Conservation (phyloP, 192 early-diverging fungal species). For the Backusella mclennaniae region DNA sequence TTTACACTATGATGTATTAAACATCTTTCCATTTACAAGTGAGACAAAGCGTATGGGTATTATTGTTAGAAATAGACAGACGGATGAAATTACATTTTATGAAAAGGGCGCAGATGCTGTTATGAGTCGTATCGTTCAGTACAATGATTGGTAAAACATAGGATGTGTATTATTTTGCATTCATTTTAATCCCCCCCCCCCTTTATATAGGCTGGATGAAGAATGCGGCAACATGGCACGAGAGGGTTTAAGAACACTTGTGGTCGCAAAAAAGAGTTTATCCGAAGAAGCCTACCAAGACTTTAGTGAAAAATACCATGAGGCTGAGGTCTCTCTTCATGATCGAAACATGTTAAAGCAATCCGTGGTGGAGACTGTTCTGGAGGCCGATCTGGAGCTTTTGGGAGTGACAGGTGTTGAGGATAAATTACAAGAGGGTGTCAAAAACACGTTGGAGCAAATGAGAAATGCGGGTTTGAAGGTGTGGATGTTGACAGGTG, state of each 20-base stretch:
- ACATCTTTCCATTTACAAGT: slow-evolving; percentile 94
- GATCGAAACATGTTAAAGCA: slow-evolving; percentile 73
- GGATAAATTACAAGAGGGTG: slow-evolving; percentile 94
- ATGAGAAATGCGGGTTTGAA: slow-evolving; percentile 91
- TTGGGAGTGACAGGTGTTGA: slow-evolving; percentile 95
- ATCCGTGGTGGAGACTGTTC: slow-evolving; percentile 57
- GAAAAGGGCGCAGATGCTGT: slow-evolving; percentile 95
- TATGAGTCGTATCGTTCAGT: slow-evolving; percentile 85
- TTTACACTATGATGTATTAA: slow-evolving; percentile 77
- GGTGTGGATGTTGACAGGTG: slow-evolving; percentile 97
- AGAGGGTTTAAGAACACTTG: slow-evolving; percentile 94
- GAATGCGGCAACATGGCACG: slow-evolving; percentile 97
- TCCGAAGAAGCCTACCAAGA: slow-evolving; percentile 71
- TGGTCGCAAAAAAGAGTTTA: slow-evolving; percentile 84
- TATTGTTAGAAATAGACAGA: slow-evolving; percentile 66
- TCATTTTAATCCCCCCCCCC: no score
- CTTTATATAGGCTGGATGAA: slow-evolving; percentile 68
- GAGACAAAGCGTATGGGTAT: slow-evolving; percentile 99
- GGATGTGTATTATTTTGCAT: no score
- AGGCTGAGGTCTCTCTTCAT: slow-evolving; percentile 70
- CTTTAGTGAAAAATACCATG: slow-evolving; percentile 62
- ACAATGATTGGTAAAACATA: slow-evolving; percentile 77
- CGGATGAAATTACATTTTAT: slow-evolving; percentile 85
- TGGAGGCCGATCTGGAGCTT: slow-evolving; percentile 88
- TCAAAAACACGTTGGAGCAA: slow-evolving; percentile 85